Evolutionary conservation across 108 stramenopile genomes (phyloP), one percentile per base, ranked within the genome.

Genomic region (Hondaea fermentalgiana): DNA sequence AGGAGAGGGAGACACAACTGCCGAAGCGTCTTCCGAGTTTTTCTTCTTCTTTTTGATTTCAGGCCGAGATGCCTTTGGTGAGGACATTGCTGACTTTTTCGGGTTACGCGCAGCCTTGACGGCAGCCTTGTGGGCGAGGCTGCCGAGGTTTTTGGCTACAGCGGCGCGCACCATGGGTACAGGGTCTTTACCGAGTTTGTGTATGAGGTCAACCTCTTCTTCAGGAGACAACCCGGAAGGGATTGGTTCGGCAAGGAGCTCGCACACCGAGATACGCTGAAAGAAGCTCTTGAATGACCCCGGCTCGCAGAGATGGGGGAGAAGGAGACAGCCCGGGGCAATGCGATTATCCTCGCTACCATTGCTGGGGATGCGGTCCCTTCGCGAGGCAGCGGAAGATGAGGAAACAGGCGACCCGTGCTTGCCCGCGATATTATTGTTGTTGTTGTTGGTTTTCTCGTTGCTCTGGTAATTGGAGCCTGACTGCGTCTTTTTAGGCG

Each of bases 251-350:
- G 76, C 76, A 6, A 83, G 23, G 6, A 83, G 12, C 51, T 83
- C 76, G 28, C 76, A 83, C 17, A 83, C 76, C 10, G 76, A 83
- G 2, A 83, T 53, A 45, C 76, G 76, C 51, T 83, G 76, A 28
- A 53, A 83, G 76, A 83, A 83, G 76, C 76, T 83, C 76, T 83
- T 83, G 51, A 83, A 83, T 6, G 45, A 6, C 19, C 45, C 51
- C 51, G 45, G 51, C 12, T 83, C 76, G 23, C 76, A 21, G 3
- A 83, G 51, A 16, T 47, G 16, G 43, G 45, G 45, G 49, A 83
- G 51, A 12, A 83, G 51, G 3, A n/a, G 76, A 21, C 49, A 53
- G 25, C 28, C 76, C 76, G 19, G 76, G 51, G 59, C 2, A n/a
- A 59, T 59, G 59, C 23, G 21, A 19, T 72, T 35, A 35, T 35